Evolutionary conservation across 1,284 basidiomycete genomes (phyloP), one percentile per base, ranked within the genome.

Genomic region (Polyporus tsugae): DNA sequence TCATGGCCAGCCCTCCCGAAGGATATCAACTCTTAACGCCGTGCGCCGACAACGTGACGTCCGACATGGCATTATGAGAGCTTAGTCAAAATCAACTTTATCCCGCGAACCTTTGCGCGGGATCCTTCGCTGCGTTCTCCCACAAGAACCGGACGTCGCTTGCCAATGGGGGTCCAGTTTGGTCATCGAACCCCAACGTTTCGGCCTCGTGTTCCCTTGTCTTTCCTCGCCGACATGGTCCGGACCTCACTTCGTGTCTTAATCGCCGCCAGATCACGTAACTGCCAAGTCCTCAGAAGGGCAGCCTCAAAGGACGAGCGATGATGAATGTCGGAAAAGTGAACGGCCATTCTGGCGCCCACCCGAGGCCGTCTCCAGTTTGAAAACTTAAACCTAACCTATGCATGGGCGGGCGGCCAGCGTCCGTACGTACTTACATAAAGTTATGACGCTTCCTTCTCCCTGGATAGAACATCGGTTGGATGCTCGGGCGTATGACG

Each of bases 201-300:
- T n/a, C 35, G 36, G 55, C 55, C 55, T 58, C 55, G 55, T 58
- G 55, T 58, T 38, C 55, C 25, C 55, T 35, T 29, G 13, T 49
- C 53, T 35, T 55, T 55, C 17, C 53, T 55, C 53, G 25, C 29
- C 29, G 35, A 22, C 10, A 19, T 38, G 55, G 35, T 38, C 55
- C 35, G 55, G n/a, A 11, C 19, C 35, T 58, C 9, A 10, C n/a
- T 19, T 36, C 55, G 35, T 38, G 33, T 33, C 38, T 58, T 58
- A 58, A 58, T 58, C 55, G 55, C 55, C 55, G 35, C 55, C 35
- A 38, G 29, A 58, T 58, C 55, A 58, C 35, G 55, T 58, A 58
- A 58, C 11, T 38, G 55, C 22, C 33, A n/a, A n/a, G 55, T 58
- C 2, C 55, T 58, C 35, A 38, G 35, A 58, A 33, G 4, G 35